phyloP scores from a whole-genome alignment of 163 green algal species.

The Trebouxiophyceae sp. region DNA sequence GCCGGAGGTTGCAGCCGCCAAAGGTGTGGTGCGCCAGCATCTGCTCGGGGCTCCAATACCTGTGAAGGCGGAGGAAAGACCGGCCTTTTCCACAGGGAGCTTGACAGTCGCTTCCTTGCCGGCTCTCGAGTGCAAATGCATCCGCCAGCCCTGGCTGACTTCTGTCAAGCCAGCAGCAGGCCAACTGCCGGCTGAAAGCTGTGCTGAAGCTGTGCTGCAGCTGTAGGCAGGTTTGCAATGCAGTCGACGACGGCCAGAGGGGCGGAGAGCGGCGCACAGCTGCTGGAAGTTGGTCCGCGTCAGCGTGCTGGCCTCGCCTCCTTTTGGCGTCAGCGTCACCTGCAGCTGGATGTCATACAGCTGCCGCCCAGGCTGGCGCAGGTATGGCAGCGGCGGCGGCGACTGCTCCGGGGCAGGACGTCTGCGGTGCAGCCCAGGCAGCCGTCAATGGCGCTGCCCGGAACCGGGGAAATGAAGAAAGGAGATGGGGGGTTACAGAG shows the following conservation, averaged over 20 bases:
- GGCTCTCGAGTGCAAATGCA: no score
- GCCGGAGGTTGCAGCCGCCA: constrained; percentile 73
- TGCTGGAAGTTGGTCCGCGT: constrained; percentile 62
- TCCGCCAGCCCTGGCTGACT: no score
- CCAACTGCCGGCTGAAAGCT: no score
- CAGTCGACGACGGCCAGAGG: not conserved
- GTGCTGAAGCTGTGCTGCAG: no score
- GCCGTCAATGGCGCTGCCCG: no score
- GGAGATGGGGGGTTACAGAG: no score
- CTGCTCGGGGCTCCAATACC: constrained; percentile 86
- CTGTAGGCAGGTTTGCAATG: no score
- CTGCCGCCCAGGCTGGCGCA: constrained; percentile 27
- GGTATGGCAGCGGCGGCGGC: constrained; percentile 72
- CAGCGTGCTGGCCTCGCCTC: not conserved
- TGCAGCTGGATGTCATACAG: constrained; percentile 72
- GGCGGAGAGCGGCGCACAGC: constrained; percentile 26
- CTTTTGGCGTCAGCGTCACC: constrained; percentile 42
- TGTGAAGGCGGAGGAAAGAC: no score
- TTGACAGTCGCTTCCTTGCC: no score
- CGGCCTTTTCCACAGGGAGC: no score
- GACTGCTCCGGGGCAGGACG: constrained; percentile 40
- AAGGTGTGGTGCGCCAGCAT: constrained; percentile 90
- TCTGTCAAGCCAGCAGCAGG: no score
- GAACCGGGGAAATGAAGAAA: no score
- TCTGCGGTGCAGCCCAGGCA: constrained; percentile 17